A percentile compares a stretch with the other conserved stretches of the same genome.
phyloP scores from a whole-genome alignment of 139 green algal species.

The Picochlorum sp. region DNA sequence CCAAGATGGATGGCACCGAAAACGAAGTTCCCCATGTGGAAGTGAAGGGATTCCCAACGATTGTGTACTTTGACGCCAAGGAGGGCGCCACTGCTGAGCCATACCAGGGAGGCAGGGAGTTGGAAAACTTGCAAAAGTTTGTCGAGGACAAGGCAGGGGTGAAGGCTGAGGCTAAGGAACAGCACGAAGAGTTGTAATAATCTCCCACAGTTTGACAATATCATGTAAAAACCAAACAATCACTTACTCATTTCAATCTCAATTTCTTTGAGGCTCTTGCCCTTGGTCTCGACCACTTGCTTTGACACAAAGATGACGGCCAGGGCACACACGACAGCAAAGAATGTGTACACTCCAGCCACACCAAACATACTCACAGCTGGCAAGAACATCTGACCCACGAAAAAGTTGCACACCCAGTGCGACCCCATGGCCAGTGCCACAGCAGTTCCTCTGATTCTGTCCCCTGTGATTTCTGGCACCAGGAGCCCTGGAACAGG shows the following conservation, averaged over 20 bases:
- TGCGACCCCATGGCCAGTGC: slow-evolving; percentile 52
- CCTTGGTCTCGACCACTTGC: slow-evolving; percentile 73
- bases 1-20: slow-evolving; percentile 59
- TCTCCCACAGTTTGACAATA: not conserved
- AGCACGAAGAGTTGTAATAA: slow-evolving; percentile 21
- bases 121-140: slow-evolving; percentile 26
- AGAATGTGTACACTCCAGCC: slow-evolving; percentile 55
- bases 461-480: slow-evolving; percentile 75
- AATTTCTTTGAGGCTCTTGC: slow-evolving; percentile 70
- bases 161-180: slow-evolving; percentile 4
- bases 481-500: slow-evolving; percentile 86
- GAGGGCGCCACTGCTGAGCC: slow-evolving; percentile 17
- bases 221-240: slow-evolving; percentile 2
- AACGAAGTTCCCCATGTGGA: slow-evolving; percentile 43
- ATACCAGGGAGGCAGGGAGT: slow-evolving; percentile 19
- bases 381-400: slow-evolving; percentile 75
- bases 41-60: slow-evolving; percentile 33
- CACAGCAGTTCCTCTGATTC: slow-evolving; percentile 35
- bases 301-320: slow-evolving; percentile 42
- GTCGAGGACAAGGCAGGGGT: not conserved
- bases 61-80: slow-evolving; percentile 29
- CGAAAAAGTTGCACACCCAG: slow-evolving; percentile 78
- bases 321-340: slow-evolving; percentile 56
- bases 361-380: slow-evolving; percentile 50
- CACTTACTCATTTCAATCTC: slow-evolving; percentile 39